phyloP scores from a whole-genome alignment of 1,284 basidiomycete genomes.

The Thecaphora frezii region DNA sequence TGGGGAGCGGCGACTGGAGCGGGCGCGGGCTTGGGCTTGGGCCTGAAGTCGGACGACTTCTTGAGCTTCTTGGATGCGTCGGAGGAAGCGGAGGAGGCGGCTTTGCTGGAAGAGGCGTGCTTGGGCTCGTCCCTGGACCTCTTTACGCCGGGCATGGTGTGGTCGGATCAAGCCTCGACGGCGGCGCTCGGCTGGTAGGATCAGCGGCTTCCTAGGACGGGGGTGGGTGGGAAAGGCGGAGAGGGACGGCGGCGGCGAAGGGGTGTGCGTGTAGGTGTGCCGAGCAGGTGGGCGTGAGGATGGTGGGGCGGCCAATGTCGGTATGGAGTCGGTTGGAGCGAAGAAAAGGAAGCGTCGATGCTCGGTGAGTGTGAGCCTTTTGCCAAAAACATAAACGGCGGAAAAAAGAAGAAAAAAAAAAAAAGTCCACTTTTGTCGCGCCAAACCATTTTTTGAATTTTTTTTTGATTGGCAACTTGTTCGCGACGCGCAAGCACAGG shows the following conservation, averaged over 20 bases:
- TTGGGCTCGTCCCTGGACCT: conserved; percentile 31
- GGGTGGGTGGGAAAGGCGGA: not conserved
- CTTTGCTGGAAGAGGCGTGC: conserved; percentile 1
- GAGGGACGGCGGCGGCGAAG: too few relatives aligned
- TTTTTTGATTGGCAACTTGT: too few relatives aligned
- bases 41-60: too few relatives aligned
- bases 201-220: conserved; percentile 8
- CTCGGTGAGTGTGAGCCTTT: not conserved
- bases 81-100: not conserved
- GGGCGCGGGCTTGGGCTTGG: too few relatives aligned
- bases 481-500: too few relatives aligned
- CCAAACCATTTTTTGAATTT: too few relatives aligned
- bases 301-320: too few relatives aligned
- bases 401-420: conserved; percentile 1
- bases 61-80: not conserved
- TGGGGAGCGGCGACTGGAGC: conserved; percentile 27
- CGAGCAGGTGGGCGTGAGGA: too few relatives aligned
- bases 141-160: conserved; percentile 40
- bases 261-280: too few relatives aligned
- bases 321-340: not conserved
- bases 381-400: not conserved
- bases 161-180: conserved; percentile 1
- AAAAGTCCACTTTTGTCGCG: too few relatives aligned
- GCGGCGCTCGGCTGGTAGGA: conserved; percentile 5
- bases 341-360: conserved; percentile 1